Base-by-base conservation (phyloP, 139 green algal species). In the Coccomyxa sp. region DNA sequence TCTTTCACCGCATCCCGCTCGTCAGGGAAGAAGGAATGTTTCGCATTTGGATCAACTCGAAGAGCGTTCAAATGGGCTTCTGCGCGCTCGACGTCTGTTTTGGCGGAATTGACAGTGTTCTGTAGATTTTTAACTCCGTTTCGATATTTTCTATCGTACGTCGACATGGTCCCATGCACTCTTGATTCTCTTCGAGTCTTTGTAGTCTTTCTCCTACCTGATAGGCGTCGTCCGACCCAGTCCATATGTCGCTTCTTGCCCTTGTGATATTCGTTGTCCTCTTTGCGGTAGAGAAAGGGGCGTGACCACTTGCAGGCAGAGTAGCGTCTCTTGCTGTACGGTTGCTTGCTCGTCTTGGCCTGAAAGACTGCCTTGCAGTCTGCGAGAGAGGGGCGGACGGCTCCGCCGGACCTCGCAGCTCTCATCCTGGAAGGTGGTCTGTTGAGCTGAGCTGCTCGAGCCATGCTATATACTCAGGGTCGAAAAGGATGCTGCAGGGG, bases 241-340 rank as follows among this genome's bases (percentile, higher is more conserved):
- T 71, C 63, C 63, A 71, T 3, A 9, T 71, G 63, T 71, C 63
- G 63, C 63, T 71, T 71, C 63, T 71, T 71, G 63, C 63, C 63
- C 63, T 71, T 71, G 63, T 71, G 63, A 71, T 71, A 71, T 71
- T 71, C 63, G 63, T 71, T 71, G 63, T 71, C 63, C 63, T 71
- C 63, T 71, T 71, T 71, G 63, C 63, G 63, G 63, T 71, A 71
- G 63, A 71, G 63, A 71, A 71, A 71, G 63, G 63, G 63, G 63
- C 63, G 63, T 71, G 63, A 71, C 63, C 63, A 71, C 63, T 71
- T 71, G 63, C 63, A 71, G 7, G 63, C 63, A 71, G 63, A 71
- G 63, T 71, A 71, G 63, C 63, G 63, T 71, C 63, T 71, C 63
- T 71, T 71, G 63, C 63, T 71, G 63, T 71, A 71, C 63, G 63